A percentile compares a stretch with the other conserved stretches of the same genome.
phyloP scores from a whole-genome alignment of 768 basidiomycete species.

The Phlegmacium glaucopus region DNA sequence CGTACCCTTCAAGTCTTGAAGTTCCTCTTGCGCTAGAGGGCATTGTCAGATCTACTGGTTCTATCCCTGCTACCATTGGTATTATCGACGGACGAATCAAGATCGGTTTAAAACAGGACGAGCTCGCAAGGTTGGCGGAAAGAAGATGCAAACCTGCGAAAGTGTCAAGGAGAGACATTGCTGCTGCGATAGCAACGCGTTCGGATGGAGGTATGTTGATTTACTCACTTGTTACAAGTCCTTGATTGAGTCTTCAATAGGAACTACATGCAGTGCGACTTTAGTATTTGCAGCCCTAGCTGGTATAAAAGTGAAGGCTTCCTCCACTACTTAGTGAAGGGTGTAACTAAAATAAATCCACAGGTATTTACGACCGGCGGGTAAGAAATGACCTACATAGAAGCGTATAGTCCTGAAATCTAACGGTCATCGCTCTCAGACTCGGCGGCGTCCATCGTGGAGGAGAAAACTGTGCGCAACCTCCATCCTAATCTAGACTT shows the following conservation, averaged over 20 bases:
- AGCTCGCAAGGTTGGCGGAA: conserved; percentile 70
- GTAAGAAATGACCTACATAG: conserved; percentile 37
- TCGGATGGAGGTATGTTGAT: conserved; percentile 64
- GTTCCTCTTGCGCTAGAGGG: conserved; percentile 69
- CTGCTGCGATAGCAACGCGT: conserved; percentile 62
- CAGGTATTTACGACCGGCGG: conserved; percentile 93
- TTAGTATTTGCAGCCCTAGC: conserved; percentile 72
- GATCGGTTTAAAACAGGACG: conserved; percentile 66
- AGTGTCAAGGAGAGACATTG: conserved; percentile 80
- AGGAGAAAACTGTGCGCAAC: conserved; percentile 36
- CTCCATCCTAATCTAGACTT: background rate
- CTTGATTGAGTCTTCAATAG: conserved; percentile 22
- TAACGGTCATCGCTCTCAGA: conserved; percentile 12
- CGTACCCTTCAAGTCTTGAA: conserved; percentile 71
- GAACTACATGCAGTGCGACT: conserved; percentile 72
- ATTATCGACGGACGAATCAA: conserved; percentile 81
- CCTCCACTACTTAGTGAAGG: background rate
- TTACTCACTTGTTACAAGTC: background rate
- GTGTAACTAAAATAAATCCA: background rate
- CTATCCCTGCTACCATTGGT: conserved; percentile 90
- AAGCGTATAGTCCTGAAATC: conserved; percentile 1
- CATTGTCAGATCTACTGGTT: conserved; percentile 70
- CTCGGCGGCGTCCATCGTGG: conserved; percentile 46
- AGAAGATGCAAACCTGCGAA: conserved; percentile 48
- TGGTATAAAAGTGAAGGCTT: conserved; percentile 71